Evolutionary conservation across 2,329 filamentous ascomycete species (phyloP), one percentile per base, ranked within the genome.

Genomic region (Fusarium sp.): DNA sequence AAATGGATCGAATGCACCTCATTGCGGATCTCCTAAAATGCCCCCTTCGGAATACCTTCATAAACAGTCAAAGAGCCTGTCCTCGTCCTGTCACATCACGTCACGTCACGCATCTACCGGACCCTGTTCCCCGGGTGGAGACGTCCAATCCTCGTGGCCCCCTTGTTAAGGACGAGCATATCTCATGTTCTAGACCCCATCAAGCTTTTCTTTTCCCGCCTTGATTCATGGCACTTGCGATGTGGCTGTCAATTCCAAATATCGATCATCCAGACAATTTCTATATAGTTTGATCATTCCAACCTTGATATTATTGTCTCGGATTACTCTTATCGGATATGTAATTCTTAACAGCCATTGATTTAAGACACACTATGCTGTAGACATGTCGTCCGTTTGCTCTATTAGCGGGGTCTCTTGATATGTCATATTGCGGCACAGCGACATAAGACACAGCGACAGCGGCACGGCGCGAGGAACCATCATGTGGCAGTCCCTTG

Each of bases 401-500:
- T 26, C 34, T 48, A 36, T 34, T n/a, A 36, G 32, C 8, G 32
- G 32, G 32, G 32, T 17, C 32, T 36, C 32, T 36, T n/a, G 7
- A 36, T 9, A 39, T 58, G 64, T 23, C 54, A 15, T 23, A 21
- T 32, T 59, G 49, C 43, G 64, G 59, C 64, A 62, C 64, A 53
- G 64, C 45, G 58, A 53, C 23, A 45, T n/a, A 55, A 55, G 57
- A 55, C 51, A 67, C 58, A 23, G 64, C 45, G 58, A 54, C 24
- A 46, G 57, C 57, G 57, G 57, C 51, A 67, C 58, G 64, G 64
- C 58, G 52, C 64, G 63, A 66, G 24, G 28, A 56, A n/a, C 28
- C 24, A 47, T 46, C 36, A 21, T 42, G 38, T 17, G n/a, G 23
- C 55, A 40, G n/a, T 21, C 19, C n/a, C 19, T 10, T 36, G 17